These are phyloP conservation scores for Dactylis glomerata DNA, from an alignment of 176 grass and related monocot species.

Conservation along the genomic window DNA sequence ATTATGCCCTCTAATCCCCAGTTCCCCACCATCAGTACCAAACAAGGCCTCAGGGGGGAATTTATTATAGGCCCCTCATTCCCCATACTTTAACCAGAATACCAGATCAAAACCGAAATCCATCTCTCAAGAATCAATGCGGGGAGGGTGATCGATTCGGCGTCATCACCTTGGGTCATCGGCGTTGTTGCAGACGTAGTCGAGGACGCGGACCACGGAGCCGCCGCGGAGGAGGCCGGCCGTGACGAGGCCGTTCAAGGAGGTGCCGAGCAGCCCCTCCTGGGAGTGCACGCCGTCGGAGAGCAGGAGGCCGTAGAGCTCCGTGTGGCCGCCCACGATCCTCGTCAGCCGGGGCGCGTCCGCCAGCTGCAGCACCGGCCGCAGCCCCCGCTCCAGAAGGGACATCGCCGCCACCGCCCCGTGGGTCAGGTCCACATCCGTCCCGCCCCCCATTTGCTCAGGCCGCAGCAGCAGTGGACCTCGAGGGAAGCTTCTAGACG, in stretches of 20 bases:
- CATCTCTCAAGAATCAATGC: neutral
- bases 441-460: neutral
- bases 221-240: slow-evolving; percentile 34
- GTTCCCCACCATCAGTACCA: too few species aligned
- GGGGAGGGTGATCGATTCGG: neutral
- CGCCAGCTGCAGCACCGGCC: slow-evolving; percentile 69
- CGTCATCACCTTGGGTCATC: slow-evolving; percentile 45
- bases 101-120: neutral
- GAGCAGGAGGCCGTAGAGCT: slow-evolving; percentile 68
- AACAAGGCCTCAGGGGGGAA: too few species aligned
- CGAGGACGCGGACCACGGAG: slow-evolving; percentile 55
- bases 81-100: neutral
- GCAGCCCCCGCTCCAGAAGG: neutral
- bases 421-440: slow-evolving; percentile 35
- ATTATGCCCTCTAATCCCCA: too few species aligned
- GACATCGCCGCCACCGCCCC: slow-evolving; percentile 49
- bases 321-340: neutral
- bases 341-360: slow-evolving; percentile 18
- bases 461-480: neutral
- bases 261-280: slow-evolving; percentile 70
- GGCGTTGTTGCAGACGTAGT: slow-evolving; percentile 74
- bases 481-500: too few species aligned
- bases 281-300: slow-evolving; percentile 71
- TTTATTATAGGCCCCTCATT: too few species aligned
- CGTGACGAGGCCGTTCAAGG: slow-evolving; percentile 38